Percentiles rank a stretch among this genome's conserved stretches.
phyloP scores from a whole-genome alignment of 2,329 filamentous ascomycete species.

The Fusarium xyrophilum region DNA sequence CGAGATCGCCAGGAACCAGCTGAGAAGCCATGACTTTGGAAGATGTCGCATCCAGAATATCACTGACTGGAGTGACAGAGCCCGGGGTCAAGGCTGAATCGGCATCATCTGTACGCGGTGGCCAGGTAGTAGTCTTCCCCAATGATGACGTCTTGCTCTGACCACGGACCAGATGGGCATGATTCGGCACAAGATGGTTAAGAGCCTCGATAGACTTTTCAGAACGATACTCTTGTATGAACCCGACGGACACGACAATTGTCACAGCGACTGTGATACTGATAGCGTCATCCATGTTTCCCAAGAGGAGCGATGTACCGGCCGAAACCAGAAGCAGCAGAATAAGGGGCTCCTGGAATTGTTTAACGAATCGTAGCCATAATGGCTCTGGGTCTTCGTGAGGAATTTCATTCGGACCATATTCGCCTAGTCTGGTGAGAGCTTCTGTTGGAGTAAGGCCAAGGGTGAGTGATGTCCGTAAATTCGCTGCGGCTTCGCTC shows the following conservation, averaged over 20 bases:
- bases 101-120: conserved; percentile 52
- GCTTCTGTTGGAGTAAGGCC: conserved; percentile 85
- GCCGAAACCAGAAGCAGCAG: conserved; percentile 90
- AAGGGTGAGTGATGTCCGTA: conserved; percentile 82
- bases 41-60: conserved; percentile 73
- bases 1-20: conserved; percentile 89
- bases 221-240: conserved; percentile 95
- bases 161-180: conserved; percentile 88
- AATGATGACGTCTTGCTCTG: conserved; percentile 45
- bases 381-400: conserved; percentile 92
- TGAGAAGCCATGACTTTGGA: conserved; percentile 86
- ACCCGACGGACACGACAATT: conserved; percentile 95
- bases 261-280: conserved; percentile 96
- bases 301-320: conserved; percentile 84
- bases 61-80: conserved; percentile 66
- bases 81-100: conserved; percentile 54
- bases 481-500: conserved; percentile 75
- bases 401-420: conserved; percentile 93
- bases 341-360: conserved; percentile 96
- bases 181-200: conserved; percentile 91
- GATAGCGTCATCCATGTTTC: conserved; percentile 92
- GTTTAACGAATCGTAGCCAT: conserved; percentile 93
- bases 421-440: conserved; percentile 75
- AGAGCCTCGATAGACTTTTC: conserved; percentile 97
- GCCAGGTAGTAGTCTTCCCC: conserved; percentile 56